Base-by-base conservation (phyloP, 345 rosid genomes). In the Psidium friedrichsthalianum region DNA sequence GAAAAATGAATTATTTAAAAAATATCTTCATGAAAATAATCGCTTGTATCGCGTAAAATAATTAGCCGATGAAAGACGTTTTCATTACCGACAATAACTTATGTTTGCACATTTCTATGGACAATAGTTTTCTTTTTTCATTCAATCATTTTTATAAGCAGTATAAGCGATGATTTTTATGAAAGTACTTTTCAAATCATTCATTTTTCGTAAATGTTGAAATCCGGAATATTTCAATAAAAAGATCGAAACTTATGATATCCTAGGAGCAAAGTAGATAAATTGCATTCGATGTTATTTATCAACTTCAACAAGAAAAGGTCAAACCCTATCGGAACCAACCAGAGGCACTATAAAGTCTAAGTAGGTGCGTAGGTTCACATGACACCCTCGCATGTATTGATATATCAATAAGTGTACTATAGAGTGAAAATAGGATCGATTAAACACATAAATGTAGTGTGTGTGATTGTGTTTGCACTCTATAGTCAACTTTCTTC, bases 121-220 rank as follows among this genome's bases (percentile, higher is more conserved):
- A 4, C 5, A 21, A 36, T 0, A 0, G 9, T 8, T 1, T 16
- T 9, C 6, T 20, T 55, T 55, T 55, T 55, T 55, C 10, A 0
- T 64, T 32, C 44, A 16, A 64, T 64, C 5, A 64, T 8, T 69
- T 32, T 8, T 36, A 4, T 32, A 36, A 2, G 1, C 12, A 5
- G 18, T 8, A 69, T 3, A 9, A 0, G 0, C 3, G 11, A 69
- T 69, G 24, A 18, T 32, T 36, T 64, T 69, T 64, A 16, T 5
- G 10, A 32, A 64, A 59, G 11, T 27, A 27, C 2, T 14, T 59
- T 51, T 7, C 1, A 0, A 64, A 16, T 64, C 2, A 32, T 16
- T 32, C 5, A 0, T 8, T 64, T 64, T 64, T 36, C 1, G 11
- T 6, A 0, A 1, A 64, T 6, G 18, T 32, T 64, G 44, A 32